phyloP scores from a whole-genome alignment of 805 yeast genomes.

The Starmerella bombi region DNA sequence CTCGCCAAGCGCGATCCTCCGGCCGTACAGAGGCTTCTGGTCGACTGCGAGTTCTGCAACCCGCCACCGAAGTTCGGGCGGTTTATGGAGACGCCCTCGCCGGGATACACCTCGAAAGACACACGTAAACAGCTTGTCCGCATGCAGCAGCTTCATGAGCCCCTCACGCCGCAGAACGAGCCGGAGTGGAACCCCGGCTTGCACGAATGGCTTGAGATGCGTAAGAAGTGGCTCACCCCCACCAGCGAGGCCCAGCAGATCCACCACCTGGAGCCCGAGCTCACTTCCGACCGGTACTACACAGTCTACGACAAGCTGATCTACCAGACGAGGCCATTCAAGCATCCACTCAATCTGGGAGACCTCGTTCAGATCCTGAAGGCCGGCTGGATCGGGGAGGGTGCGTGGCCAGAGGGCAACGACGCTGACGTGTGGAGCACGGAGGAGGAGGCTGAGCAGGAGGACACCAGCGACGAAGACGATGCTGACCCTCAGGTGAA shows the following conservation, averaged over 20 bases:
- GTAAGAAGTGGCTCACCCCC: constrained; percentile 47
- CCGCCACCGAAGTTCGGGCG: constrained; percentile 22
- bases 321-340: constrained; percentile 53
- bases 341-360: constrained; percentile 54
- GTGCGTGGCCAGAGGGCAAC: constrained; percentile 41
- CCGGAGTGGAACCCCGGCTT: constrained; percentile 41
- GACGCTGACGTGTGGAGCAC: constrained; percentile 21
- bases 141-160: not conserved
- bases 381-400: constrained; percentile 73
- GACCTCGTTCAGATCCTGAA: constrained; percentile 62
- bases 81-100: constrained; percentile 11
- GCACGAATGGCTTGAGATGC: constrained; percentile 53
- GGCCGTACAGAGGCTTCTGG: constrained; percentile 22
- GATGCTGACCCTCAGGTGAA: not conserved
- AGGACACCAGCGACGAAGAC: not conserved
- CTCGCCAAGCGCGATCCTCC: constrained; percentile 23
- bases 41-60: constrained; percentile 25
- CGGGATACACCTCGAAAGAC: constrained; percentile 15
- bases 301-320: constrained; percentile 55
- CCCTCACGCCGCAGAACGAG: constrained; percentile 22
- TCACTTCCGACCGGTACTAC: constrained; percentile 27
- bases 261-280: constrained; percentile 20
- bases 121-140: constrained; percentile 7
- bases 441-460: not conserved
- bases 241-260: constrained; percentile 17